phyloP scores from a whole-genome alignment of 108 stramenopile genomes.

The Seminavis robusta region DNA sequence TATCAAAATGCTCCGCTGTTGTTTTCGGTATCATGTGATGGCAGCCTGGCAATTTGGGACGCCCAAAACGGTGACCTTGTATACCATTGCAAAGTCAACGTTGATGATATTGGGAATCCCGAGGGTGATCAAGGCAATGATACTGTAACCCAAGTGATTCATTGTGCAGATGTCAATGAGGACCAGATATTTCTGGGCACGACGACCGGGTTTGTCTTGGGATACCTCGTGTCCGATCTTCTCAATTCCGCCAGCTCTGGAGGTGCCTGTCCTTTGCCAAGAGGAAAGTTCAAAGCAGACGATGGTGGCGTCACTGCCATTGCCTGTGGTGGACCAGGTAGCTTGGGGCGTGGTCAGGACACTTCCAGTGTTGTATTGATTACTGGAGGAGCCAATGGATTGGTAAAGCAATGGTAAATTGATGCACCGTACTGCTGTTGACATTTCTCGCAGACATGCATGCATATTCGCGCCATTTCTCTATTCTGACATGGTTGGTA shows the following conservation, averaged over 20 bases:
- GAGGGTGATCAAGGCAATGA: background rate
- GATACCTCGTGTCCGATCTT: slow-evolving; percentile 28
- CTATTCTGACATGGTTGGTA: too few species aligned
- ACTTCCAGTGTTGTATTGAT: slow-evolving; percentile 32
- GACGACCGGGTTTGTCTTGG: slow-evolving; percentile 38
- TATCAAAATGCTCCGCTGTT: too few species aligned
- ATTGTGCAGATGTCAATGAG: slow-evolving; percentile 45
- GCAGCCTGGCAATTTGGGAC: slow-evolving; percentile 55
- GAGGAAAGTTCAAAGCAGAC: slow-evolving; percentile 32
- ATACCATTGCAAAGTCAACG: slow-evolving; percentile 18
- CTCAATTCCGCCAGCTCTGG: slow-evolving; percentile 11
- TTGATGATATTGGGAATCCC: too few species aligned
- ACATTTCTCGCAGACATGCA: background rate
- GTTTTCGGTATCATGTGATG: slow-evolving; percentile 50
- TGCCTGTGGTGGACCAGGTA: slow-evolving; percentile 42
- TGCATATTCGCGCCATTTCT: too few species aligned
- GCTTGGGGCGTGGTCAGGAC: slow-evolving; percentile 14
- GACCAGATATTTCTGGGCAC: slow-evolving; percentile 47
- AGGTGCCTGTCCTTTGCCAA: slow-evolving; percentile 24
- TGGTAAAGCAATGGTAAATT: slow-evolving; percentile 62
- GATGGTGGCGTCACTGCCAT: slow-evolving; percentile 47
- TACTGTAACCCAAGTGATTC: slow-evolving; percentile 3
- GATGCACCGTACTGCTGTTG: background rate
- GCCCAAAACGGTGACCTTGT: slow-evolving; percentile 40
- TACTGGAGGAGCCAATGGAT: slow-evolving; percentile 56